phyloP scores from a whole-genome alignment of 805 yeast species.

The Wilhelminamyces savonicus region DNA sequence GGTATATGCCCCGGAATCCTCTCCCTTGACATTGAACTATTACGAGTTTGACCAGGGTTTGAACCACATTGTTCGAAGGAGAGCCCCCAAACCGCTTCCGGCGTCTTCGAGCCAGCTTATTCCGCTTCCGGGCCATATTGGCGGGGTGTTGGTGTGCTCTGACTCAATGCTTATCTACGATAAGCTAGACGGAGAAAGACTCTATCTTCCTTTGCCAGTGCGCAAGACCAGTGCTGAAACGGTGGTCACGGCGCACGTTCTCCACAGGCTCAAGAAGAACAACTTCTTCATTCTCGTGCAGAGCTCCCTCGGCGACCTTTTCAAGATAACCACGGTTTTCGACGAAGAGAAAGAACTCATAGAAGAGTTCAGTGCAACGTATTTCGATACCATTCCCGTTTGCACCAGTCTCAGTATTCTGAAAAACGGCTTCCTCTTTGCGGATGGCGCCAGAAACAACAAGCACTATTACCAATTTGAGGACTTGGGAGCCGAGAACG shows the following conservation, averaged over 20 bases:
- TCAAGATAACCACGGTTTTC: slow-evolving; percentile 49
- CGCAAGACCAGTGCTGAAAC: slow-evolving; percentile 21
- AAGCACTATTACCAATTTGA: slow-evolving; percentile 75
- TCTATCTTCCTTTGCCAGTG: slow-evolving; percentile 50
- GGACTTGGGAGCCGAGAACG: slow-evolving; percentile 43
- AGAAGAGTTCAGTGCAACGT: slow-evolving; percentile 44
- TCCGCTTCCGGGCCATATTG: slow-evolving; percentile 67
- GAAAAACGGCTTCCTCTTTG: slow-evolving; percentile 70
- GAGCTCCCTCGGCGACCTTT: slow-evolving; percentile 65
- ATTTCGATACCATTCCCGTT: slow-evolving; percentile 72
- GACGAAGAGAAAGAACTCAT: slow-evolving; percentile 39
- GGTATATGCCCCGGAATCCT: slow-evolving; percentile 1
- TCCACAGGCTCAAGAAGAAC: slow-evolving; percentile 57
- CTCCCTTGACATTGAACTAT: slow-evolving; percentile 40
- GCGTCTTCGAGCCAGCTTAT: slow-evolving; percentile 45
- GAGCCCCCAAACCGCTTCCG: slow-evolving; percentile 17
- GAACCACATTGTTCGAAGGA: slow-evolving; percentile 59
- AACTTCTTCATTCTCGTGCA: slow-evolving; percentile 68
- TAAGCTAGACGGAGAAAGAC: slow-evolving; percentile 21
- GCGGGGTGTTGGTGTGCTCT: slow-evolving; percentile 64
- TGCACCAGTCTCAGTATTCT: slow-evolving; percentile 53
- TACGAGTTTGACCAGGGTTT: slow-evolving; percentile 86
- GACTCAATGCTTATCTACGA: slow-evolving; percentile 48
- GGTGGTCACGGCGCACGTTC: slow-evolving; percentile 47
- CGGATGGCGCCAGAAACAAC: slow-evolving; percentile 56